Evolutionary conservation across 352 stramenopile genomes (phyloP).

Genomic region (Albugo candida): DNA sequence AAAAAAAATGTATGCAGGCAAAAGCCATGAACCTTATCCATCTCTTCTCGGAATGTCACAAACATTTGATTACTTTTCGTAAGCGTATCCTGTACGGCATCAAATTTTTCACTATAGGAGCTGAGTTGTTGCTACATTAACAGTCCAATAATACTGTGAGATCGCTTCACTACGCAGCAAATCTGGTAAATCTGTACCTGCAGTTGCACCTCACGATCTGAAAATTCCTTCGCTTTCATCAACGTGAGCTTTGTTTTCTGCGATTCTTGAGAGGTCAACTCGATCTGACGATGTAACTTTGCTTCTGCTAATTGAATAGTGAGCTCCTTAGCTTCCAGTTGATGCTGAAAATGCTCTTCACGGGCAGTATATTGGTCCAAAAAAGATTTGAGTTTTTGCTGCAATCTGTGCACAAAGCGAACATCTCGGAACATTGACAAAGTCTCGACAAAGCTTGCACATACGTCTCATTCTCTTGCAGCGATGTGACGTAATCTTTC

Average conservation of each 20-base stretch:
- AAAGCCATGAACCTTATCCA: constrained; percentile 34
- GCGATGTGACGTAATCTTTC: constrained; percentile 61
- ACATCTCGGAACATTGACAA: background rate
- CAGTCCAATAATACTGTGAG: background rate
- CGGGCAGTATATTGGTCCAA: constrained; percentile 58
- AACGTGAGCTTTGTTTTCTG: constrained; percentile 59
- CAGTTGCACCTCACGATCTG: constrained; percentile 45
- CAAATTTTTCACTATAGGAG: constrained; percentile 74
- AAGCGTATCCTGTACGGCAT: constrained; percentile 67
- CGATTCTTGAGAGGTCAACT: constrained; percentile 42
- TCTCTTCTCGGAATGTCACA: constrained; percentile 59
- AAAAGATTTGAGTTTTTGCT: constrained; percentile 70
- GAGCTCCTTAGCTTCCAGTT: constrained; percentile 68
- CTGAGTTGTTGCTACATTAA: constrained; percentile 30
- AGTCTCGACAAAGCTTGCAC: background rate
- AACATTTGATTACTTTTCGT: constrained; percentile 79
- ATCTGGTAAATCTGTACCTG: constrained; percentile 14
- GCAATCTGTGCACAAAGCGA: constrained; percentile 20
- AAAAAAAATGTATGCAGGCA: too few relatives aligned
- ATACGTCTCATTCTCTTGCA: constrained; percentile 73
- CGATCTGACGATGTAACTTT: constrained; percentile 59
- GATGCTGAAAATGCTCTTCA: constrained; percentile 69
- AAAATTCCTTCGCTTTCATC: constrained; percentile 67
- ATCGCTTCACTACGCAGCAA: background rate
- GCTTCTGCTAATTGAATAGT: constrained; percentile 61